Base-by-base conservation (phyloP, 2,329 filamentous ascomycete genomes). In the Magnaporthiopsis rhizophila region DNA sequence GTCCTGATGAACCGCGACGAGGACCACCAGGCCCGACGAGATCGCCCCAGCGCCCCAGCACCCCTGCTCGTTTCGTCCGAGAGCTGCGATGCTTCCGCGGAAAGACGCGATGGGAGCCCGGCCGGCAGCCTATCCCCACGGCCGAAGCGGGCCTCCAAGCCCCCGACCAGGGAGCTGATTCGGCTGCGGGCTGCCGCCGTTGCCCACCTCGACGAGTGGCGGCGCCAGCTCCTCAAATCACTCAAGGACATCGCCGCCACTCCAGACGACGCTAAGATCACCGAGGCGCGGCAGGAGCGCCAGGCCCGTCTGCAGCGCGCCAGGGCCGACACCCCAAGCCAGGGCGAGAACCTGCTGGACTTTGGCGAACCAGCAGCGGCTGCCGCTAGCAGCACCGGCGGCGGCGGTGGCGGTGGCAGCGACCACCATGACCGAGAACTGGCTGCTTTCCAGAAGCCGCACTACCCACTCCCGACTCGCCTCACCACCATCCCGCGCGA, bases 171-270 rank as follows among this genome's bases (percentile, higher is more conserved):
- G 26, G 72, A 72, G n/a, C 71, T 79, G 11, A 57, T 73, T 53
- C 71, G 68, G 32, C 69, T 84, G 18, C 76, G 81, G 28, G 73
- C 71, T 32, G 84, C 85, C 6, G 86, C 89, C 1, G 74, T 95
- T 15, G 78, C 81, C 58, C 85, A 90, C 70, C 91, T 93, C 70
- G 86, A 92, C 67, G 83, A 86, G n/a, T 97, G 92, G 93, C 81
- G 87, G 65, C 82, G 85, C 32, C 82, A 86, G 38, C 87, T 94
- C 1, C 79, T 92, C n/a, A 77, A 81, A 24, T 84, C 88, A 59
- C 80, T 96, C 0, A 87, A 86, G 61, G 89, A 94, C 69, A 83
- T 92, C 3, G 76, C 87, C 15, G 79, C 83, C 15, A 76, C 79
- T 3, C 74, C 80, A 13, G 81, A 84, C 64, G 79, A 79, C 45